phyloP scores from a whole-genome alignment of 2,329 filamentous ascomycete genomes.

The Anisogramma anomala region DNA sequence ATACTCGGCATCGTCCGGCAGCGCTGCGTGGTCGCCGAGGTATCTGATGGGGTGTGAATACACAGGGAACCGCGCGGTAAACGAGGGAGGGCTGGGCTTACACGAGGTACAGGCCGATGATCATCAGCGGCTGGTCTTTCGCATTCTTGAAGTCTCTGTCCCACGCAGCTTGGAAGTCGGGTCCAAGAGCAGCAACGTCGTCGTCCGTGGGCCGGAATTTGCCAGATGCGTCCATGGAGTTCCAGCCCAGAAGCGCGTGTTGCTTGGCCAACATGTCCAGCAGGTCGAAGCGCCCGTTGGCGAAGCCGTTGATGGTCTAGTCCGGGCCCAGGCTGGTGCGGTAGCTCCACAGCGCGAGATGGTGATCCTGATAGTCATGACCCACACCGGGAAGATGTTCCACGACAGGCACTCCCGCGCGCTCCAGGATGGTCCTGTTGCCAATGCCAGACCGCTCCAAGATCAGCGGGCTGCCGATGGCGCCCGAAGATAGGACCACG shows the following conservation, averaged over 20 bases:
- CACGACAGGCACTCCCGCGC: slow-evolving; percentile 33
- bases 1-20: slow-evolving; percentile 23
- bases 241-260: slow-evolving; percentile 44
- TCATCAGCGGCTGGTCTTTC: slow-evolving; percentile 24
- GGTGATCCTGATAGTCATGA: slow-evolving; percentile 34
- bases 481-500: slow-evolving; percentile 29
- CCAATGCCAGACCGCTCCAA: slow-evolving; percentile 41
- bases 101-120: slow-evolving; percentile 23
- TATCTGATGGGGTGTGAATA: slow-evolving; percentile 17
- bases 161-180: slow-evolving; percentile 17
- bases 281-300: slow-evolving; percentile 35
- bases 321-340: slow-evolving; percentile 17
- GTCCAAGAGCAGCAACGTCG: slow-evolving; percentile 16
- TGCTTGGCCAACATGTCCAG: slow-evolving; percentile 33
- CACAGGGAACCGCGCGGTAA: no score
- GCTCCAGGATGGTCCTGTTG: slow-evolving; percentile 32
- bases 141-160: slow-evolving; percentile 16
- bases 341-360: background rate
- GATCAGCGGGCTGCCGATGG: slow-evolving; percentile 31
- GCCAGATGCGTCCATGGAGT: slow-evolving; percentile 40
- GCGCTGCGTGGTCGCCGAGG: slow-evolving; percentile 27
- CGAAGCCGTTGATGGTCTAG: slow-evolving; percentile 37
- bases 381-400: slow-evolving; percentile 42
- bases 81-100: no score
- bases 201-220: slow-evolving; percentile 39